phyloP scores from a whole-genome alignment of 2,329 filamentous ascomycete genomes.

The Penicillium sp. region DNA sequence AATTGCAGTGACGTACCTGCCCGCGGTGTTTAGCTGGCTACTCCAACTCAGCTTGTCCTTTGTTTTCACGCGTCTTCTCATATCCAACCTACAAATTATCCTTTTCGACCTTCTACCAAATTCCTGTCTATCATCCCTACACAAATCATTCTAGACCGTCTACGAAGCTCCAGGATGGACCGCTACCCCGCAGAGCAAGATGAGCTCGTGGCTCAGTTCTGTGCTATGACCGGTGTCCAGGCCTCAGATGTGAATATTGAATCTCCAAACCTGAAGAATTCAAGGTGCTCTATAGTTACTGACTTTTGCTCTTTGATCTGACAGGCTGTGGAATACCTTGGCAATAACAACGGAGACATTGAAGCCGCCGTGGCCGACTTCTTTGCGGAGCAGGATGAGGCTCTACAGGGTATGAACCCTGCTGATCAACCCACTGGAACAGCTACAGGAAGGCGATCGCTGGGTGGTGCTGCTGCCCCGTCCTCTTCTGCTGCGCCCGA shows the following conservation, averaged over 20 bases:
- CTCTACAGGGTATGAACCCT: slow-evolving; percentile 32
- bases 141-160: background rate
- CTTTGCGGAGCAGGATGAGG: slow-evolving; percentile 53
- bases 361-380: slow-evolving; percentile 62
- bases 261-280: background rate
- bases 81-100: background rate
- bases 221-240: slow-evolving; percentile 55
- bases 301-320: background rate
- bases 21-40: slow-evolving; percentile 15
- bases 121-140: background rate
- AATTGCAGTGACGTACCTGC: slow-evolving; percentile 42
- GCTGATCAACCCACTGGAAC: slow-evolving; percentile 22
- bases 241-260: slow-evolving; percentile 48
- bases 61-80: background rate
- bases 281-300: background rate
- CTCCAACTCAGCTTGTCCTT: slow-evolving; percentile 10
- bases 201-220: slow-evolving; percentile 54
- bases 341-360: slow-evolving; percentile 66
- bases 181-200: slow-evolving; percentile 39
- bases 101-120: background rate
- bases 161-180: slow-evolving; percentile 31
- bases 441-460: slow-evolving; percentile 30
- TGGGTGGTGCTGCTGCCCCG: slow-evolving; percentile 33
- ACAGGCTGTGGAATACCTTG: slow-evolving; percentile 68
- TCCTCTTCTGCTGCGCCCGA: slow-evolving; percentile 31